Evolutionary conservation across 768 basidiomycete genomes (phyloP).

Genomic region (Trichaptum fuscoviolaceum): DNA sequence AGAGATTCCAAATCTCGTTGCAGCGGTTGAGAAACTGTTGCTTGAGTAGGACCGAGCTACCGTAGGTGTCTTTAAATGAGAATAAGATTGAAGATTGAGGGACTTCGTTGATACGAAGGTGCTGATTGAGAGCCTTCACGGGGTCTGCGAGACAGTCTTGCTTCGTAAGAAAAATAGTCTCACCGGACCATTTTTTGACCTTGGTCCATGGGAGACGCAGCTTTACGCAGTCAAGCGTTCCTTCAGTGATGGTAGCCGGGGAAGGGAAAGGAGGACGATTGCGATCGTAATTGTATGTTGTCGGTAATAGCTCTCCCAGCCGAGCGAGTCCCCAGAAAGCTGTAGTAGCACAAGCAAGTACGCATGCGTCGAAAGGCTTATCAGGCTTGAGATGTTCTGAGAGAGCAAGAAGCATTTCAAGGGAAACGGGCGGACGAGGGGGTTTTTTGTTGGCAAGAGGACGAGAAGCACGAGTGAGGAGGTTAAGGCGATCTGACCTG

Average conservation of each 20-base stretch:
- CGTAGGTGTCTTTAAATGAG: neutral
- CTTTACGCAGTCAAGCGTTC: neutral
- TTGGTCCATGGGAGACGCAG: neutral
- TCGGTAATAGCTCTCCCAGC: conserved; percentile 27
- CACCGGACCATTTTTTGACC: neutral
- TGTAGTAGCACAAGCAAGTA: conserved; percentile 18
- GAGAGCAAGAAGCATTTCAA: conserved; percentile 18
- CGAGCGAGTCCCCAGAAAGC: conserved; percentile 30
- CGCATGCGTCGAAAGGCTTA: conserved; percentile 18
- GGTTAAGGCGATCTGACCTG: conserved; percentile 9
- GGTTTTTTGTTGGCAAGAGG: conserved; percentile 9
- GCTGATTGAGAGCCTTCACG: conserved; percentile 8
- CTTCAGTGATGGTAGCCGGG: neutral
- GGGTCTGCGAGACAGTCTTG: conserved; percentile 14
- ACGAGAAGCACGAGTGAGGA: conserved; percentile 19
- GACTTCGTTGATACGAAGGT: conserved; percentile 14
- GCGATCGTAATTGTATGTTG: neutral
- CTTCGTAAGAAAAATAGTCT: neutral
- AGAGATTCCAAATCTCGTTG: neutral
- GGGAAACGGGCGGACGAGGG: conserved; percentile 18
- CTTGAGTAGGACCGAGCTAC: neutral
- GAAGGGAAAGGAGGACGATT: neutral
- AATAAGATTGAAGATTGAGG: conserved; percentile 2
- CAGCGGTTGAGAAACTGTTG: neutral
- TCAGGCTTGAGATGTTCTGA: conserved; percentile 13